These are phyloP conservation scores for Hygrophorus pudorinus DNA, from an alignment of 768 basidiomycete genomes.

Conservation along the genomic window DNA sequence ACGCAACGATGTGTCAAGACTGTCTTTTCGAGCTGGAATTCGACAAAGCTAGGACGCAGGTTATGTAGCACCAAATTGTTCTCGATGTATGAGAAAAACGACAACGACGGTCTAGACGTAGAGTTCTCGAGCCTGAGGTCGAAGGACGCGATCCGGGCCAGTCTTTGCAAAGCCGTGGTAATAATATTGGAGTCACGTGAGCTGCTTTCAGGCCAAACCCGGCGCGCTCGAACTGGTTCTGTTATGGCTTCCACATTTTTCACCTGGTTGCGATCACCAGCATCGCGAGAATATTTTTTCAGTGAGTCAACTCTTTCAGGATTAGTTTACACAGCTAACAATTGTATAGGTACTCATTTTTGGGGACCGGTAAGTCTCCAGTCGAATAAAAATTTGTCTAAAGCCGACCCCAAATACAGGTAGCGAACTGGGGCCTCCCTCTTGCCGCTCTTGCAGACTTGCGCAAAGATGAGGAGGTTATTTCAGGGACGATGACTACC, in stretches of 20 bases:
- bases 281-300: slow-evolving; percentile 90
- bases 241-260: slow-evolving; percentile 78
- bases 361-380: slow-evolving; percentile 74
- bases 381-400: slow-evolving; percentile 1
- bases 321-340: not conserved
- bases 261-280: slow-evolving; percentile 85
- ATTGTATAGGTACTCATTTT: slow-evolving; percentile 78
- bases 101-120: too few relatives aligned
- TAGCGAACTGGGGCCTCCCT: slow-evolving; percentile 98
- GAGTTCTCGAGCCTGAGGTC: too few relatives aligned
- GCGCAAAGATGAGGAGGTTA: slow-evolving; percentile 89
- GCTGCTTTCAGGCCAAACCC: too few relatives aligned
- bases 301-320: slow-evolving; percentile 41
- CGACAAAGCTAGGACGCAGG: too few relatives aligned
- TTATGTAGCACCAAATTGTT: not conserved
- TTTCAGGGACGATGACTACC: slow-evolving; percentile 94
- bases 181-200: not conserved
- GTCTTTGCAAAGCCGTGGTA: not conserved
- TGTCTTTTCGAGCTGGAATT: too few relatives aligned
- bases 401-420: slow-evolving; percentile 31
- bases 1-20: too few relatives aligned
- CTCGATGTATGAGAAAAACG: not conserved
- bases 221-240: not conserved
- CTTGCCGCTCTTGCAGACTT: slow-evolving; percentile 88
- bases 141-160: too few relatives aligned